Conservation (phyloP, 2,329 filamentous ascomycete genomes). For the Nothophaeocryptopus gaeumannii region DNA sequence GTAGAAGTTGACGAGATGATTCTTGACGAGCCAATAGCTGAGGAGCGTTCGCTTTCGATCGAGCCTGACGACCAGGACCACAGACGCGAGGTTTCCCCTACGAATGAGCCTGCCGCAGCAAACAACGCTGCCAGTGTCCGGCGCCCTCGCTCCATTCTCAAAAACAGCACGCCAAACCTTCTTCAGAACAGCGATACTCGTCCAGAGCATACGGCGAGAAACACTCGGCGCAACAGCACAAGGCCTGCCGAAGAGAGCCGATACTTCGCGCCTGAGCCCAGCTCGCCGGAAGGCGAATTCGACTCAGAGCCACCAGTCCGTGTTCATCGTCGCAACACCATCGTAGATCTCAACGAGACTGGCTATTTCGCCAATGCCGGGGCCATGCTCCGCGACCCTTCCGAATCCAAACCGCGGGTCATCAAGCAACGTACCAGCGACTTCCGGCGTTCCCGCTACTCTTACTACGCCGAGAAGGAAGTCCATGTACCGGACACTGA, state of each 20-base stretch:
- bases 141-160: constrained; percentile 27
- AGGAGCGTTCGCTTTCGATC: neutral
- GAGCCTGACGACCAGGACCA: too few relatives aligned
- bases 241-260: neutral
- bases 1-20: constrained; percentile 30
- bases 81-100: too few relatives aligned
- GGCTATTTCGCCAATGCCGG: constrained; percentile 27
- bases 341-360: constrained; percentile 15
- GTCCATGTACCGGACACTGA: constrained; percentile 26
- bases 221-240: constrained; percentile 31
- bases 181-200: constrained; percentile 10
- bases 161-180: constrained; percentile 13
- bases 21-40: neutral
- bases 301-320: neutral
- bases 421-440: constrained; percentile 19
- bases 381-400: constrained; percentile 11
- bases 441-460: constrained; percentile 6
- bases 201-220: constrained; percentile 24
- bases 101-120: too few relatives aligned
- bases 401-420: constrained; percentile 6
- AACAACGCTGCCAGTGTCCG: neutral
- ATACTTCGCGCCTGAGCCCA: neutral
- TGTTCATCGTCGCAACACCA: constrained; percentile 23
- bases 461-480: constrained; percentile 12
- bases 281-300: neutral